Evolutionary conservation across 2,329 filamentous ascomycete genomes (phyloP).

Genomic region (Cercospora nicotianae): DNA sequence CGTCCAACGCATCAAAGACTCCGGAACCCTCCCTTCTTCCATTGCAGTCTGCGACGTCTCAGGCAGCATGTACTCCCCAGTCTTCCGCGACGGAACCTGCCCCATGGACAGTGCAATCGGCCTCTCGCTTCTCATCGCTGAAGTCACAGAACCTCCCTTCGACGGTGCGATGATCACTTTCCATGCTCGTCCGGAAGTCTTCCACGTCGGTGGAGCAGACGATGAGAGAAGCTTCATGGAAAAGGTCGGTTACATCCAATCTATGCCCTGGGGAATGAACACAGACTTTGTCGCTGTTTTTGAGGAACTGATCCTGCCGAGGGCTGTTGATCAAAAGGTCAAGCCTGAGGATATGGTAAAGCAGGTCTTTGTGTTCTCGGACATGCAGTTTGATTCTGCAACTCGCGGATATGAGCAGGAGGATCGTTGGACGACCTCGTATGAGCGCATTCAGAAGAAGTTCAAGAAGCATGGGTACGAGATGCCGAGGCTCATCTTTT

Average conservation of each 20-base stretch:
- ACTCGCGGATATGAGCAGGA: not conserved
- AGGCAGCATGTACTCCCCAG: slow-evolving; percentile 51
- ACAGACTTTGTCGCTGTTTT: slow-evolving; percentile 60
- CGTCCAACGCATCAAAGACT: slow-evolving; percentile 59
- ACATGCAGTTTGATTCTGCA: slow-evolving; percentile 60
- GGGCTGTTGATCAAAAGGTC: slow-evolving; percentile 54
- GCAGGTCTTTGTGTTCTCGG: slow-evolving; percentile 60
- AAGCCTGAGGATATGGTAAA: slow-evolving; percentile 61
- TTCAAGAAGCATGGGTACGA: slow-evolving; percentile 56
- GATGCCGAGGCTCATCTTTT: slow-evolving; percentile 61
- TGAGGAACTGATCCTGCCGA: slow-evolving; percentile 54
- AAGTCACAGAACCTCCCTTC: slow-evolving; percentile 56
- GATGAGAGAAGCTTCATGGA: slow-evolving; percentile 42
- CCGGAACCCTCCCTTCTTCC: slow-evolving; percentile 53
- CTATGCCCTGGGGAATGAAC: slow-evolving; percentile 44
- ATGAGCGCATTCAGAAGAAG: slow-evolving; percentile 50
- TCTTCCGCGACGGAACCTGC: slow-evolving; percentile 48
- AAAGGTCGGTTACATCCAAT: slow-evolving; percentile 43
- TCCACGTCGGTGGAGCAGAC: slow-evolving; percentile 43
- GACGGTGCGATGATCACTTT: slow-evolving; percentile 59
- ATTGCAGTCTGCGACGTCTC: slow-evolving; percentile 62
- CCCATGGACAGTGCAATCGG: slow-evolving; percentile 58
- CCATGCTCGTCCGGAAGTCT: slow-evolving; percentile 43
- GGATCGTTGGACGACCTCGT: slow-evolving; percentile 48
- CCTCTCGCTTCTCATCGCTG: slow-evolving; percentile 57